Percentiles rank a stretch among this genome's conserved stretches.
phyloP scores from a whole-genome alignment of 2,329 filamentous ascomycete genomes.

The Exophiala spinifera region DNA sequence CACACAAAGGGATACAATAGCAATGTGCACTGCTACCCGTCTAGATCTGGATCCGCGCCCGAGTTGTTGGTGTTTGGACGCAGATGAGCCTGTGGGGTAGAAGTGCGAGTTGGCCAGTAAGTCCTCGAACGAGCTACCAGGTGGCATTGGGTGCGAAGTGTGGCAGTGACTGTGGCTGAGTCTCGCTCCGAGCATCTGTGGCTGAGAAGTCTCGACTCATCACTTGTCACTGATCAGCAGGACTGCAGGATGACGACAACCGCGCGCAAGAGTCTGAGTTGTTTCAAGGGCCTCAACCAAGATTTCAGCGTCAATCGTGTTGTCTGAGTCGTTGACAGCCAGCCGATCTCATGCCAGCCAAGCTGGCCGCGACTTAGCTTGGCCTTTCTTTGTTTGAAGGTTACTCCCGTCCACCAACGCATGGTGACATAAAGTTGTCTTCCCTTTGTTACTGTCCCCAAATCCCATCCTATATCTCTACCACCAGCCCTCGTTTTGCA shows the following conservation, averaged over 20 bases:
- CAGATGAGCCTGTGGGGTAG: slow-evolving; percentile 6
- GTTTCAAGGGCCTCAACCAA: slow-evolving; percentile 13
- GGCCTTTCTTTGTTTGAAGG: slow-evolving; percentile 18
- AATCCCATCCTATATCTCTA: slow-evolving; percentile 2
- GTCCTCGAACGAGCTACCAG: too few species aligned
- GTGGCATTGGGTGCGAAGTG: background rate
- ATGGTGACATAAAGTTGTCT: slow-evolving; percentile 17
- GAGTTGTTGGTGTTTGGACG: slow-evolving; percentile 2
- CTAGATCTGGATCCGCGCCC: slow-evolving; percentile 4
- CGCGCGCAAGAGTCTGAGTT: slow-evolving; percentile 1
- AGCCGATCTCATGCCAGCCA: slow-evolving; percentile 13
- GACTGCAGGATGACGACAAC: slow-evolving; percentile 11
- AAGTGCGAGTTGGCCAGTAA: background rate
- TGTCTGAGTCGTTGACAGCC: slow-evolving; percentile 4
- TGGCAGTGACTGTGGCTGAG: slow-evolving; percentile 8
- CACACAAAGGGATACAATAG: background rate
- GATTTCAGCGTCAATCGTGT: slow-evolving; percentile 15
- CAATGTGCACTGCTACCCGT: slow-evolving; percentile 9
- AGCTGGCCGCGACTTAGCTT: slow-evolving; percentile 1
- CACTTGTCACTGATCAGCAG: background rate
- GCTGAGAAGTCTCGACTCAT: background rate
- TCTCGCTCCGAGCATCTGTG: background rate
- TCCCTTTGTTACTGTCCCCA: slow-evolving; percentile 5
- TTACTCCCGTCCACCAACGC: background rate
- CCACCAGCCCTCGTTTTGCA: background rate